Percentiles rank a stretch among this genome's conserved stretches.
These are phyloP conservation scores for Leccinum disarticulatum DNA, from an alignment of 768 basidiomycete species.

Conservation along the genomic window DNA sequence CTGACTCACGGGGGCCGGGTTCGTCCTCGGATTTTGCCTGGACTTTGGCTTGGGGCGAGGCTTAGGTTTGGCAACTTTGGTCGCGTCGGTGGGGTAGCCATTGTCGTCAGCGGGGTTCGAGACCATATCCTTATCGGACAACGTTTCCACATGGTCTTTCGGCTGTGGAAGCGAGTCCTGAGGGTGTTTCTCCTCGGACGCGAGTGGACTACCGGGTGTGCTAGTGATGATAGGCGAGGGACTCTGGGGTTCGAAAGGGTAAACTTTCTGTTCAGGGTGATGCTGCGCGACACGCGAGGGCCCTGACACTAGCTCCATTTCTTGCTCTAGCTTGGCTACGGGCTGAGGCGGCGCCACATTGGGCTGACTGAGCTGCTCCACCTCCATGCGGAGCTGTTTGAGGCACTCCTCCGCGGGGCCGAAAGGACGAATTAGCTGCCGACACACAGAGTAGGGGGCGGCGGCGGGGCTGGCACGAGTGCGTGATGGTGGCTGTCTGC, in stretches of 20 bases:
- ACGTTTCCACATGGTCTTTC: background rate
- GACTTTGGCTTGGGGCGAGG: slow-evolving; percentile 12
- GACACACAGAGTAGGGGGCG: background rate
- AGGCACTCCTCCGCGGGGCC: slow-evolving; percentile 30
- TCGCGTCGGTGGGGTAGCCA: slow-evolving; percentile 3
- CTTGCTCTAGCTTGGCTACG: background rate
- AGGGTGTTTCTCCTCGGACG: slow-evolving; percentile 1
- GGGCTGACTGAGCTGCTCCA: slow-evolving; percentile 17
- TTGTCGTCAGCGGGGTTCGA: background rate
- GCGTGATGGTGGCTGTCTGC: slow-evolving; percentile 7
- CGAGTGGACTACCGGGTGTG: background rate
- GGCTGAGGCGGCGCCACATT: slow-evolving; percentile 8
- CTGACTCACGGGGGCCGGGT: slow-evolving; percentile 23
- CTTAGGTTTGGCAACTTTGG: background rate
- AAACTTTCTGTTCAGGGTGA: background rate
- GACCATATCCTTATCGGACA: slow-evolving; percentile 1
- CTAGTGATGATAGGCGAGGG: background rate
- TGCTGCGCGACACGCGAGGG: background rate
- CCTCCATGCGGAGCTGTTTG: slow-evolving; percentile 17
- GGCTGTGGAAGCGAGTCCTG: slow-evolving; percentile 4
- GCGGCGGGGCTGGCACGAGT: background rate
- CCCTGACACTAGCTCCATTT: background rate
- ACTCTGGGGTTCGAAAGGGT: background rate
- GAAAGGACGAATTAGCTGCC: slow-evolving; percentile 8
- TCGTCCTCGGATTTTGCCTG: slow-evolving; percentile 32